phyloP scores from a whole-genome alignment of 2,329 filamentous ascomycete species.

The Polychaeton citri region DNA sequence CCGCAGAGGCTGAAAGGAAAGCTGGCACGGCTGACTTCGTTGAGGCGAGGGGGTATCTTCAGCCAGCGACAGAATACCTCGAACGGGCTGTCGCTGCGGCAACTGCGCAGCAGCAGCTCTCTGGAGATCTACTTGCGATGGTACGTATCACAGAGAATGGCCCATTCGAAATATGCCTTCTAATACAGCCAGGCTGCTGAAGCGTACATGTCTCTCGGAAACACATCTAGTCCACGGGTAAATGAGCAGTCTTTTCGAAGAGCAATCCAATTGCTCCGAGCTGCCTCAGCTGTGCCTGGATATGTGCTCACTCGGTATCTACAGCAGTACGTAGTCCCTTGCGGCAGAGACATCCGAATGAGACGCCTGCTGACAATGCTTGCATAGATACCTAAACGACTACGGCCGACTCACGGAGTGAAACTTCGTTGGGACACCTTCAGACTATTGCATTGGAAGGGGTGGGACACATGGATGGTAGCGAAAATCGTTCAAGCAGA shows the following conservation, averaged over 20 bases:
- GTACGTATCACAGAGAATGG: slow-evolving; percentile 20
- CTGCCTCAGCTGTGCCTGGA: slow-evolving; percentile 27
- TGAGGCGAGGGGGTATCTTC: slow-evolving; percentile 37
- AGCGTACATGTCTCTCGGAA: slow-evolving; percentile 40
- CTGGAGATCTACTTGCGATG: slow-evolving; percentile 31
- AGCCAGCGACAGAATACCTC: slow-evolving; percentile 40
- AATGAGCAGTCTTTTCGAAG: slow-evolving; percentile 33
- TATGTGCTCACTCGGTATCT: slow-evolving; percentile 33
- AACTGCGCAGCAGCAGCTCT: slow-evolving; percentile 22
- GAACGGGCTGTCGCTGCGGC: slow-evolving; percentile 33
- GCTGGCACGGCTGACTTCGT: slow-evolving; percentile 33
- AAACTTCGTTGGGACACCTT: no score
- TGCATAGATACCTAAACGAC: slow-evolving; percentile 30
- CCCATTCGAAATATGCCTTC: neutral
- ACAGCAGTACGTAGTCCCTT: slow-evolving; percentile 27
- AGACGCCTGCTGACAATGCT: slow-evolving; percentile 1
- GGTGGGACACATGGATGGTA: no score
- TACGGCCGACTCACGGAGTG: slow-evolving; percentile 21
- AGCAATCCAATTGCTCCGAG: slow-evolving; percentile 33
- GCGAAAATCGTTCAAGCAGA: no score
- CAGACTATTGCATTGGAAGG: no score
- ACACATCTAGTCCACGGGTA: slow-evolving; percentile 31
- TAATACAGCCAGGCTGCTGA: slow-evolving; percentile 32
- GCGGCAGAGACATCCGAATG: neutral
- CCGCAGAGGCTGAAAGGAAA: slow-evolving; percentile 24